Conservation (phyloP, 495 filamentous ascomycete genomes). For the Corynascus novoguineensis region DNA sequence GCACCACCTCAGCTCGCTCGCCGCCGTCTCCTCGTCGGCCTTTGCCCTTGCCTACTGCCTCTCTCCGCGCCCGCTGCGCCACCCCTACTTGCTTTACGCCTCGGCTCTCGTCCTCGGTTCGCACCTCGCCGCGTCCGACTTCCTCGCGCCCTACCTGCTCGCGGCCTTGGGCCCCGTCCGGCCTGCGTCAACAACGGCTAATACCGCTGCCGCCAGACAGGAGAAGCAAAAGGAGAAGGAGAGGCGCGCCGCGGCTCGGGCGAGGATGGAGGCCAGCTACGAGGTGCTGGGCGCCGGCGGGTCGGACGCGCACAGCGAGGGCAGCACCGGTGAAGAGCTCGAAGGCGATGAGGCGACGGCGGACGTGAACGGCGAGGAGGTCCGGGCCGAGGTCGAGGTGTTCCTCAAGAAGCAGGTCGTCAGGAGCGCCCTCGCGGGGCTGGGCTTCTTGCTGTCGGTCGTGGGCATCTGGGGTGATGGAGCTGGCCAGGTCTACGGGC, state of each 20-base stretch:
- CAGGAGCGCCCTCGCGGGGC: constrained; percentile 54
- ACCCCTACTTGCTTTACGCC: constrained; percentile 85
- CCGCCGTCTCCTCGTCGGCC: constrained; percentile 54
- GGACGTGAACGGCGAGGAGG: constrained; percentile 74
- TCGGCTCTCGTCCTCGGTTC: constrained; percentile 53
- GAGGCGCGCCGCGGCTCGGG: constrained; percentile 18
- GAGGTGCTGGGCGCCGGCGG: constrained; percentile 53
- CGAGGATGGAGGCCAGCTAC: constrained; percentile 54
- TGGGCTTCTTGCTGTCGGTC: constrained; percentile 68
- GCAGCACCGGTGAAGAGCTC: constrained; percentile 35
- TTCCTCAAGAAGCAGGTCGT: constrained; percentile 57
- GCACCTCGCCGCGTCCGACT: constrained; percentile 47
- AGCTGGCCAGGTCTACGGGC: constrained; percentile 22
- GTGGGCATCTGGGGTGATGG: constrained; percentile 90
- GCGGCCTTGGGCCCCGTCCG: constrained; percentile 34
- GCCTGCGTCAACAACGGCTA: constrained; percentile 8
- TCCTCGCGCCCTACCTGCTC: constrained; percentile 51
- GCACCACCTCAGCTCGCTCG: constrained; percentile 55
- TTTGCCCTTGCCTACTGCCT: constrained; percentile 68
- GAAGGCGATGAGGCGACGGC: constrained; percentile 34
- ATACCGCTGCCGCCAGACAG: constrained; percentile 19
- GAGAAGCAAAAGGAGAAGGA: constrained; percentile 20
- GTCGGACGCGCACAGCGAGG: constrained; percentile 40
- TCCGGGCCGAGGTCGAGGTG: constrained; percentile 61
- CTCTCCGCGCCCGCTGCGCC: constrained; percentile 62